Conservation (phyloP, 306 rosid genomes). For the Cyamopsis tetragonoloba region DNA sequence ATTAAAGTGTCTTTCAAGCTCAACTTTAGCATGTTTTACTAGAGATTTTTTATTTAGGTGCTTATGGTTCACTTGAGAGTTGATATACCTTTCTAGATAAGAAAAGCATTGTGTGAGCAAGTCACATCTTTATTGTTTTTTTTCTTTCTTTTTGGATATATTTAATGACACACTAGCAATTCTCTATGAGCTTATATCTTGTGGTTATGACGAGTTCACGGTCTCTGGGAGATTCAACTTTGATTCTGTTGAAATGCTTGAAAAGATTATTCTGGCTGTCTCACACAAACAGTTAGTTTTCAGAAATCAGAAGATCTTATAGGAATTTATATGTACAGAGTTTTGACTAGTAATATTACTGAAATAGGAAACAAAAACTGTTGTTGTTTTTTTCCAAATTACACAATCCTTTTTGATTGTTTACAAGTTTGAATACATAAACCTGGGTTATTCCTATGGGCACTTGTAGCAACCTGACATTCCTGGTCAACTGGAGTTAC, state of each 20-base stretch:
- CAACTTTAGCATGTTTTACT: background rate
- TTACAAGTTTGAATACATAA: constrained; percentile 11
- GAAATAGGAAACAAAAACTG: too few relatives aligned
- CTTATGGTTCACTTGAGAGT: background rate
- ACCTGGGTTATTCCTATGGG: constrained; percentile 28
- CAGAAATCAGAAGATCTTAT: constrained; percentile 1
- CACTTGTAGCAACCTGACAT: constrained; percentile 19
- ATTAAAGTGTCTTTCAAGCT: background rate
- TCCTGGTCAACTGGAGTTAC: background rate
- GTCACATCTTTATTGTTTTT: background rate
- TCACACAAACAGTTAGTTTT: constrained; percentile 2
- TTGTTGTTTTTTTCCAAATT: too few relatives aligned
- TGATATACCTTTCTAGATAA: background rate
- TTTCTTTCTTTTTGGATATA: too few relatives aligned
- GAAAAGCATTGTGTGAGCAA: background rate
- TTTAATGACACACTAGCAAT: too few relatives aligned
- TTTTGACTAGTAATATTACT: too few relatives aligned
- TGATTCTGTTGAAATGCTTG: background rate
- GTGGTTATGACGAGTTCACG: background rate
- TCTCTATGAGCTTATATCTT: background rate
- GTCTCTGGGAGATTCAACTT: background rate
- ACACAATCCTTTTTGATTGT: background rate
- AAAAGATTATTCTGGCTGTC: background rate
- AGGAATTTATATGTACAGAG: too few relatives aligned
- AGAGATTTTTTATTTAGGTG: background rate